Conservation (phyloP, 78 protist species). For the Emiliania huxleyi region DNA sequence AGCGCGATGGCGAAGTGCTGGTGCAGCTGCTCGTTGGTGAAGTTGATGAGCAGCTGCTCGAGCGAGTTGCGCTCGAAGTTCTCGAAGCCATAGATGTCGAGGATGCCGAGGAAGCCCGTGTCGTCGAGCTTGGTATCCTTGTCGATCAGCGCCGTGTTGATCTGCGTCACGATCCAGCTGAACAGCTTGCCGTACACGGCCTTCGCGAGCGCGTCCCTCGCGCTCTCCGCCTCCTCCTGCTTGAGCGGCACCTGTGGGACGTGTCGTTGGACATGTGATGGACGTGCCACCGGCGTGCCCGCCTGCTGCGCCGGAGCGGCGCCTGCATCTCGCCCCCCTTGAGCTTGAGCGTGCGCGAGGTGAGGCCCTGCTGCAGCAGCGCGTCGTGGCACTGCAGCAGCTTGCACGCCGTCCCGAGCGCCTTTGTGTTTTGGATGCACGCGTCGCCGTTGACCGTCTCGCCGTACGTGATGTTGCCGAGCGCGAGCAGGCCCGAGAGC, state of each 20-base stretch:
- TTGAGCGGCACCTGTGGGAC: slow-evolving; percentile 8
- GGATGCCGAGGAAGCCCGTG: slow-evolving; percentile 43
- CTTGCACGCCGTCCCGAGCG: not conserved
- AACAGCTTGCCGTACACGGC: slow-evolving; percentile 29
- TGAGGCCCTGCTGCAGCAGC: slow-evolving; percentile 27
- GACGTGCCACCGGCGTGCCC: too few species aligned
- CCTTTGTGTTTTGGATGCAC: not conserved
- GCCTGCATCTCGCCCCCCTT: not conserved
- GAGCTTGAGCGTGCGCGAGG: slow-evolving; percentile 13
- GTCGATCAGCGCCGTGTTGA: slow-evolving; percentile 46
- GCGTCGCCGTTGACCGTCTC: not conserved
- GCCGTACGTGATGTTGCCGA: slow-evolving; percentile 41
- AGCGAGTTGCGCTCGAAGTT: slow-evolving; percentile 87
- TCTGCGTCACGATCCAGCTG: slow-evolving; percentile 44
- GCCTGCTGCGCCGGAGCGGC: too few species aligned
- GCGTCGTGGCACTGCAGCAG: not conserved
- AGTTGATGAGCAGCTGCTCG: slow-evolving; percentile 96
- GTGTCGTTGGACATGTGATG: too few species aligned
- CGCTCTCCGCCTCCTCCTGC: not conserved
- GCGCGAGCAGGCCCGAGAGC: slow-evolving; percentile 46
- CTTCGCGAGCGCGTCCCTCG: slow-evolving; percentile 15
- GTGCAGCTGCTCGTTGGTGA: slow-evolving; percentile 93
- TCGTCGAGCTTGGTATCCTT: not conserved
- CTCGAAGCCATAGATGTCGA: slow-evolving; percentile 87
- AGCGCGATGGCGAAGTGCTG: slow-evolving; percentile 66